Evolutionary conservation across 352 stramenopile genomes (phyloP), one percentile per base, ranked within the genome.

Genomic region (Phytophthora citrophthora): DNA sequence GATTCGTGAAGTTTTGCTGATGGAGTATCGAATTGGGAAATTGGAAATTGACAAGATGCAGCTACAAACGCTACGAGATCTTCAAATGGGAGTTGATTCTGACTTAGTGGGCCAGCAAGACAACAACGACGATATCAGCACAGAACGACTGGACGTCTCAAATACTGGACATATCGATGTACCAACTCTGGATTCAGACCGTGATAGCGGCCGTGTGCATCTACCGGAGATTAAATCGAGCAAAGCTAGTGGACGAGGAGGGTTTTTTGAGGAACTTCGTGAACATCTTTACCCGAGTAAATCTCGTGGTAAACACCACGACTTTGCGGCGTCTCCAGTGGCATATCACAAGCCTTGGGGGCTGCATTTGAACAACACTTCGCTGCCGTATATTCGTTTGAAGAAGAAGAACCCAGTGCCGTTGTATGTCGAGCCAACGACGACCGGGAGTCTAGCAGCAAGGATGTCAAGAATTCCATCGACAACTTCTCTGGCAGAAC

Each of bases 11-110:
- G 51, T 95, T 11, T 68, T 94, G 36, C 49, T 91, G 39, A 90
- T 92, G 74, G 87, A 95, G 38, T 93, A 96, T 56, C 90, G 90
- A 38, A 88, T 97, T 44, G 92, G 91, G 5, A 80, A 96, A 40
- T 74, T 98, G 11, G 89, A 98, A 63, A 74, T 96, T 18, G 90
- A 98, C 52, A 98, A 98, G 48, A 93, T 96, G 81, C 81, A 97
- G 61, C 74, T 96, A 15, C 72, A 96, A 64, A 72, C 57, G n/a
- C 41, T 67, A 47, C 68, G n/a, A 23, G 57, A 72, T 16, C 7
- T 76, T 11, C 56, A 76, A 26, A 38, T 61, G 13, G 34, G 38
- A 6, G 13, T 38, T 26, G 32, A 15, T 3, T 13, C 12, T 13
- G 32, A 44, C 5, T 38, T 67, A 18, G 47, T 63, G 11, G 36